Conservation (phyloP, 2,329 filamentous ascomycete species). For the Colletotrichum sp. region DNA sequence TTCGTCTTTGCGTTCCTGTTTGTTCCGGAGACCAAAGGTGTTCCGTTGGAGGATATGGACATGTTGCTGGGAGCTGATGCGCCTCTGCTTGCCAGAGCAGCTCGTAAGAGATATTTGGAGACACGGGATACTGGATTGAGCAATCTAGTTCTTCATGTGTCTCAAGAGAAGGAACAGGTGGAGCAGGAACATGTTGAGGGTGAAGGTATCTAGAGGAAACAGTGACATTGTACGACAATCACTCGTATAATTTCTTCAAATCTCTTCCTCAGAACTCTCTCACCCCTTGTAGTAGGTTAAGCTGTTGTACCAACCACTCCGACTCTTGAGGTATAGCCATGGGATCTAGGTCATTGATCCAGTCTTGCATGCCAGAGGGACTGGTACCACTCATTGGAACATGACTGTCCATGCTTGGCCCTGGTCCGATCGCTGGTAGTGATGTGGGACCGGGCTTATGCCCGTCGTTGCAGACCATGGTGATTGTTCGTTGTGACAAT, state of each 20-base stretch:
- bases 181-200: neutral
- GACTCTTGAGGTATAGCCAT: conserved; percentile 21
- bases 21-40: neutral
- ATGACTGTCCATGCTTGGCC: neutral
- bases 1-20: neutral
- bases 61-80: neutral
- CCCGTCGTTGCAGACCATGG: conserved; percentile 26
- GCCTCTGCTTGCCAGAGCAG: neutral
- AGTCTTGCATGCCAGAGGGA: conserved; percentile 20
- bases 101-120: neutral
- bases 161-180: neutral
- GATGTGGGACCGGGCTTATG: neutral
- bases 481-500: conserved; percentile 31
- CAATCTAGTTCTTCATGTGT: neutral
- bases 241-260: no score
- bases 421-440: neutral
- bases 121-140: neutral
- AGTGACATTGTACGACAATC: no score
- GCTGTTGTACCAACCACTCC: conserved; percentile 25
- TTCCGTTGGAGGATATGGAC: neutral
- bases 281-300: conserved; percentile 18
- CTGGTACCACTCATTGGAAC: neutral
- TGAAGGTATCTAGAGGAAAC: neutral
- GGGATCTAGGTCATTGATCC: conserved; percentile 23
- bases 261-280: neutral